Percentiles rank a stretch among this genome's conserved stretches.
These are phyloP conservation scores for Ophiognomonia clavigignenti-juglandacearum DNA, from an alignment of 2,329 filamentous ascomycete genomes.

Conservation along the genomic window DNA sequence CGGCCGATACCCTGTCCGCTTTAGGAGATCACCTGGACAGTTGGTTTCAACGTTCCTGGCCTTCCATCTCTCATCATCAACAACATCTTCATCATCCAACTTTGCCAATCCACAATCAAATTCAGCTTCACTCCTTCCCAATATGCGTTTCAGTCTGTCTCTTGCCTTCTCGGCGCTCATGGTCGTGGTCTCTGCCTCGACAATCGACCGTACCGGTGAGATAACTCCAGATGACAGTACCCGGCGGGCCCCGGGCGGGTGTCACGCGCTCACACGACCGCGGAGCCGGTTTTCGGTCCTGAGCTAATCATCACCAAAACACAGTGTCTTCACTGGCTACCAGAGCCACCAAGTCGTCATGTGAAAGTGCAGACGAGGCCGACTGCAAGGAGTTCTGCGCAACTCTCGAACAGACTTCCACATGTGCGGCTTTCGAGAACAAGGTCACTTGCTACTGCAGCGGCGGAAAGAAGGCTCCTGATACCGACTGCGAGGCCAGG, in stretches of 20 bases:
- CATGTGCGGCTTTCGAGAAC: neutral
- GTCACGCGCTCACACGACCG: no score
- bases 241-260: no score
- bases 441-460: neutral
- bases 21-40: no score
- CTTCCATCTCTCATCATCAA: no score
- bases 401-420: neutral
- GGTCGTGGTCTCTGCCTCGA: neutral
- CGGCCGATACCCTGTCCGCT: no score
- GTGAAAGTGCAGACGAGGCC: neutral
- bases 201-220: neutral
- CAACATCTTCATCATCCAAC: no score
- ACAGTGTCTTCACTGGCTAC: no score
- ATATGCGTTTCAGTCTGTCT: neutral
- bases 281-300: no score
- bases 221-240: no score
- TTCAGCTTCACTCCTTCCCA: neutral
- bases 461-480: neutral
- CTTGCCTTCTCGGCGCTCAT: neutral
- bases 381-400: neutral
- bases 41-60: no score
- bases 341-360: neutral
- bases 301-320: no score
- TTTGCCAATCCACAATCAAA: no score
- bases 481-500: neutral